These are phyloP conservation scores for Kondoa malvinella DNA, from an alignment of 768 basidiomycete species.

Conservation along the genomic window DNA sequence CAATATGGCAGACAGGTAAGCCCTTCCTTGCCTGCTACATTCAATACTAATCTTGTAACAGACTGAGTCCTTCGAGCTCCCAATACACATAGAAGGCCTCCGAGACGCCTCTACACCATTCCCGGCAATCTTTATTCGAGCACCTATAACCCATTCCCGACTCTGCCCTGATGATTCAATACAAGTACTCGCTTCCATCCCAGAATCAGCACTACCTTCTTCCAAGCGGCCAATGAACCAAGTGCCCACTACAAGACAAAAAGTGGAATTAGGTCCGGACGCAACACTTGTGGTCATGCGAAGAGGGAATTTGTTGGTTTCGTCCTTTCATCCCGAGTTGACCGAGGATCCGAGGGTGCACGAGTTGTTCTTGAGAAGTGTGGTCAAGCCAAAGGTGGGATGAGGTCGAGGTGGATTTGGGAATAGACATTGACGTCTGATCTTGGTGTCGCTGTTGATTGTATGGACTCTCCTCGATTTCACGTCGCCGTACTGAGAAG, in stretches of 20 bases:
- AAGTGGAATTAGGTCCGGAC: conserved; percentile 22
- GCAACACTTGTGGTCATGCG: conserved; percentile 63
- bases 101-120: conserved; percentile 47
- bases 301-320: conserved; percentile 67
- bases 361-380: background rate
- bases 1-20: conserved; percentile 83
- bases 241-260: background rate
- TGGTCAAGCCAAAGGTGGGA: background rate
- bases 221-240: background rate
- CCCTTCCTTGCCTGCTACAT: conserved; percentile 13
- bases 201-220: conserved; percentile 22
- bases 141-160: conserved; percentile 41
- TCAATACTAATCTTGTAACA: conserved; percentile 29
- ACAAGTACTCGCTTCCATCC: conserved; percentile 36
- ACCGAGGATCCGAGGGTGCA: conserved; percentile 51
- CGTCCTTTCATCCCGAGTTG: conserved; percentile 87
- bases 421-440: no score
- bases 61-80: conserved; percentile 80
- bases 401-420: no score
- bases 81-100: conserved; percentile 49
- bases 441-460: no score
- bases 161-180: conserved; percentile 41
- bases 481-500: no score
- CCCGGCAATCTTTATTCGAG: conserved; percentile 79
- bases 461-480: no score